phyloP scores from a whole-genome alignment of 257 asterid species.

The Solanum gracilifrons region DNA sequence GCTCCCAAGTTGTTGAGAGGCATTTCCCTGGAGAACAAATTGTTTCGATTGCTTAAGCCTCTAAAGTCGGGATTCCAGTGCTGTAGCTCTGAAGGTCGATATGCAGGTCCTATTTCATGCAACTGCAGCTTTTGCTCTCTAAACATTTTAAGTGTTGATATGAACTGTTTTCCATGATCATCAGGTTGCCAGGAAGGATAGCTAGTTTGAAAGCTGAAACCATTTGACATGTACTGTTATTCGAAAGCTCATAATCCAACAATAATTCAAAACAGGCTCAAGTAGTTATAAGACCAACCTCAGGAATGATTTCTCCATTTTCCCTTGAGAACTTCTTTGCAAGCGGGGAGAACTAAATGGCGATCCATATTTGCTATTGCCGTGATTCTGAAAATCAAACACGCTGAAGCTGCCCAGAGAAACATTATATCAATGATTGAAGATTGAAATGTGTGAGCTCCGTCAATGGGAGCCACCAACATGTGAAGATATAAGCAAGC shows the following conservation, averaged over 20 bases:
- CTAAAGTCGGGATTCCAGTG: constrained; percentile 32
- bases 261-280: not conserved
- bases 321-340: constrained; percentile 92
- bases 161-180: constrained; percentile 63
- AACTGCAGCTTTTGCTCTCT: constrained; percentile 61
- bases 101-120: constrained; percentile 17
- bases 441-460: not conserved
- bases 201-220: constrained; percentile 62
- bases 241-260: not conserved
- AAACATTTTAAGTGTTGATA: constrained; percentile 44
- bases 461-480: not conserved
- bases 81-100: constrained; percentile 20
- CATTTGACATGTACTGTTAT: not conserved
- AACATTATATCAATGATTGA: not conserved
- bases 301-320: constrained; percentile 92
- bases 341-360: constrained; percentile 41
- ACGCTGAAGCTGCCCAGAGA: constrained; percentile 62
- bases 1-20: constrained; percentile 18
- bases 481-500: not conserved
- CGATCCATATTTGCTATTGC: constrained; percentile 72
- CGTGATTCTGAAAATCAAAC: constrained; percentile 76
- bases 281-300: constrained; percentile 28
- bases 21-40: constrained; percentile 26
- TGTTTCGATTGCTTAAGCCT: constrained; percentile 25
- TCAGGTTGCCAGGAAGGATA: constrained; percentile 86